phyloP scores from a whole-genome alignment of 441 rosid species.

The Erodium moschatum region DNA sequence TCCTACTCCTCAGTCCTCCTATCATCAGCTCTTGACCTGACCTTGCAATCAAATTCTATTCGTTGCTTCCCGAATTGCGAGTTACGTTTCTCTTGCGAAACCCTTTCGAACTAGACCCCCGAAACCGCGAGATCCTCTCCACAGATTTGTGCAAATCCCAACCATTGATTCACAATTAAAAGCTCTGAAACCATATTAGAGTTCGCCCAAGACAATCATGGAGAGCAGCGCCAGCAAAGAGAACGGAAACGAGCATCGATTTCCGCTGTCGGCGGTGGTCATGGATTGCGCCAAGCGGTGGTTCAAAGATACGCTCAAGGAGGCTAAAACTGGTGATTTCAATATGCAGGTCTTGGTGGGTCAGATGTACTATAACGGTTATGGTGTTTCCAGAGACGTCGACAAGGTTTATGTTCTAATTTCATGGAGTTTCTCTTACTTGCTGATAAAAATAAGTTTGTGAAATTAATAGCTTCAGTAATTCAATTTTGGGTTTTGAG shows the following conservation, averaged over 20 bases:
- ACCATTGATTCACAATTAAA: slow-evolving; percentile 12
- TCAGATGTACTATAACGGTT: slow-evolving; percentile 90
- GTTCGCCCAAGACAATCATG: no score
- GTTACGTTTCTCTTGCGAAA: slow-evolving; percentile 1
- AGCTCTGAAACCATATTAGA: slow-evolving; percentile 33
- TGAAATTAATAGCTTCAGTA: neutral
- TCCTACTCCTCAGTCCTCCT: neutral
- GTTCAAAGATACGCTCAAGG: slow-evolving; percentile 85
- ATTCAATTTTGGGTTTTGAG: neutral
- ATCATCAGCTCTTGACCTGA: neutral
- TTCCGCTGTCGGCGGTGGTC: slow-evolving; percentile 71
- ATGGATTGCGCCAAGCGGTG: slow-evolving; percentile 81
- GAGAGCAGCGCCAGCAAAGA: slow-evolving; percentile 31
- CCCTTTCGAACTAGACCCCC: neutral
- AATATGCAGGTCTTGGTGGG: slow-evolving; percentile 75
- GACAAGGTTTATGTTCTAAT: slow-evolving; percentile 36
- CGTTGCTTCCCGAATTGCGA: neutral
- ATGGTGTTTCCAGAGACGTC: slow-evolving; percentile 56
- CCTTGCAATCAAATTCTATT: neutral
- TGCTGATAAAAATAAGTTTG: neutral
- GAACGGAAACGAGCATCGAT: slow-evolving; percentile 20
- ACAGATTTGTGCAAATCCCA: neutral
- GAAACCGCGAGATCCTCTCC: neutral
- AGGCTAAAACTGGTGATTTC: slow-evolving; percentile 78
- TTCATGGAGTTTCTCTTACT: neutral